Conservation (phyloP, 371 early-diverging fungal genomes). For the Mucor mucedo region DNA sequence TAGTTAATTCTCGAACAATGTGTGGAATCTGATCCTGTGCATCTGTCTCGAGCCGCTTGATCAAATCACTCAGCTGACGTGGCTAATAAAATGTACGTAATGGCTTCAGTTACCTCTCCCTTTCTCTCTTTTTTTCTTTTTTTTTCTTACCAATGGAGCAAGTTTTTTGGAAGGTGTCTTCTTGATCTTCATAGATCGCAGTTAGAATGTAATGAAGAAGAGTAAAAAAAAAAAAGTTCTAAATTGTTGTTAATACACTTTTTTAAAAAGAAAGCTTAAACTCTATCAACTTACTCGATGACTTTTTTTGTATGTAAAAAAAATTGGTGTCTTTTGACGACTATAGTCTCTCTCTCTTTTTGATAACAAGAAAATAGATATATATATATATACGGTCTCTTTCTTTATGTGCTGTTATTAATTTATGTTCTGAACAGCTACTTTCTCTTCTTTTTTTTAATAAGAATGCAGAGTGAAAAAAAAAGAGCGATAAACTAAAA, state of each 20-base stretch:
- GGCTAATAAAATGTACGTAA: constrained; percentile 41
- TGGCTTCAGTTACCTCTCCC: neutral
- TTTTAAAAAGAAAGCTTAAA: no score
- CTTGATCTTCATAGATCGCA: constrained; percentile 25
- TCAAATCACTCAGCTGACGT: constrained; percentile 59
- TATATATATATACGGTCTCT: no score
- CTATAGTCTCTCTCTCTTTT: no score
- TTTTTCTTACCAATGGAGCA: constrained; percentile 20
- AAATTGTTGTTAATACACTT: neutral
- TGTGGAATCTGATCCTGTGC: constrained; percentile 63
- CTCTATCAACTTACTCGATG: no score
- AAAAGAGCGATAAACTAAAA: no score
- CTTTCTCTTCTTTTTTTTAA: no score
- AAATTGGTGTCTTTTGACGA: no score
- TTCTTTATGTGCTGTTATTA: no score
- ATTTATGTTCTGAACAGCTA: no score
- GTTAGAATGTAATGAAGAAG: neutral
- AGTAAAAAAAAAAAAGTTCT: neutral
- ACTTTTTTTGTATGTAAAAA: no score
- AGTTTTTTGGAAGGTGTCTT: constrained; percentile 21
- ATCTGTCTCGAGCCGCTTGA: constrained; percentile 59
- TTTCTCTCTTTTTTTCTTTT: neutral
- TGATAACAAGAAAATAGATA: no score
- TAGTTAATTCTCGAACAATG: constrained; percentile 51
- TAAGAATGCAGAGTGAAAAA: no score